Evolutionary conservation across 345 rosid genomes (phyloP), one percentile per base, ranked within the genome.

Genomic region (Corchorus capsularis): DNA sequence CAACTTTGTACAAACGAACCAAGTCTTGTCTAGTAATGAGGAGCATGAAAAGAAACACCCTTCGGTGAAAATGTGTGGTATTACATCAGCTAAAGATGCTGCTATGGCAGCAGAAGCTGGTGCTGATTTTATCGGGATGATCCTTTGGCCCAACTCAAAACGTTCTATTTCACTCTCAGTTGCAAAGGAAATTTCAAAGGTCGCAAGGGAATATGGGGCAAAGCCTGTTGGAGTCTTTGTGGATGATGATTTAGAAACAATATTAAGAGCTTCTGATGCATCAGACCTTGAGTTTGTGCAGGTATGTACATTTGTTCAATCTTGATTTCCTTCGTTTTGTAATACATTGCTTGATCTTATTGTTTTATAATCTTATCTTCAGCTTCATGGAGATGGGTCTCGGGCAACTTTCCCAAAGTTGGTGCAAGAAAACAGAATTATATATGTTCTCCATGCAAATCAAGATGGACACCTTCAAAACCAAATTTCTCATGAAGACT

Each of bases 191-290:
- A 91, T 92, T 76, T 92, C 98, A 15, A 90, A 85, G 84, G 92
- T 87, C 63, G 95, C 98, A 1, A 88, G 95, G 50, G 91, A 85
- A 68, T 78, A 85, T 27, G 94, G 94, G 15, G 95, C 92, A 13
- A 64, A 80, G 70, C 94, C 97, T 13, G 97, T 92, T 76, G 98
- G 98, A 70, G 97, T 93, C 46, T 92, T 92, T 83, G 98, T 92
- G 59, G 93, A 92, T 59, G 98, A 96, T 79, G 92, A 92, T 71
- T 83, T 82, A 5, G 79, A 79, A 37, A 90, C 92, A 2, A 90
- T 93, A 74, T 54, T 89, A 17, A 86, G 88, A 78, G 94, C 90
- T 69, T 87, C 92, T 34, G 92, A 92, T 72, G 79, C 82, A 5
- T 80, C 97, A 6, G 84, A 91, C 83, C 89, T 91, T 68, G 97